phyloP scores from a whole-genome alignment of 2,329 filamentous ascomycete species.

The Scedosporium minutisporum region DNA sequence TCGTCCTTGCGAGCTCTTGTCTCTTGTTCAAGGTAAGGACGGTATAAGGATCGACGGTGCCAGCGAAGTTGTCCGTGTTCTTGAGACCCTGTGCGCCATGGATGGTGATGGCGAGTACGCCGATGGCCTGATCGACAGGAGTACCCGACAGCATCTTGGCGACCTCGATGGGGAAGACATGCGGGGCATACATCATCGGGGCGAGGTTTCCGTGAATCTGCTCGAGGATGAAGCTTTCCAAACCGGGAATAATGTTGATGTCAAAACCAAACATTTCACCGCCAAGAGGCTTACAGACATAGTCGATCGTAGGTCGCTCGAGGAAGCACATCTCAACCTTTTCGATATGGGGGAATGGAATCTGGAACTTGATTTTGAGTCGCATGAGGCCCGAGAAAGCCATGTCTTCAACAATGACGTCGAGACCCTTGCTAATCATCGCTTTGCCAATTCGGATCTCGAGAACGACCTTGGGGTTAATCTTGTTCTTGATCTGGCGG shows the following conservation, averaged over 20 bases:
- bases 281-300: slow-evolving; percentile 93
- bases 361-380: slow-evolving; percentile 93
- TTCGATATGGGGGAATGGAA: slow-evolving; percentile 92
- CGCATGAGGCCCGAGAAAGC: slow-evolving; percentile 92
- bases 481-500: slow-evolving; percentile 83
- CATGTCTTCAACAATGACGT: slow-evolving; percentile 98
- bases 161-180: slow-evolving; percentile 96
- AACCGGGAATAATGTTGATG: slow-evolving; percentile 95
- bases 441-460: slow-evolving; percentile 93
- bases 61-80: slow-evolving; percentile 89
- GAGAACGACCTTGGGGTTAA: slow-evolving; percentile 93
- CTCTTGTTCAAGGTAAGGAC: slow-evolving; percentile 77
- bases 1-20: slow-evolving; percentile 74
- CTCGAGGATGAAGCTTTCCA: slow-evolving; percentile 89
- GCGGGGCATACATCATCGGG: slow-evolving; percentile 97
- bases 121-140: slow-evolving; percentile 89
- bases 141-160: slow-evolving; percentile 96
- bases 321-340: slow-evolving; percentile 92
- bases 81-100: slow-evolving; percentile 88
- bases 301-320: slow-evolving; percentile 81
- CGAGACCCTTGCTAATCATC: slow-evolving; percentile 91
- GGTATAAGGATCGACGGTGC: slow-evolving; percentile 84
- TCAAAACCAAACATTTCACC: slow-evolving; percentile 95
- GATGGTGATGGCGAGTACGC: slow-evolving; percentile 82
- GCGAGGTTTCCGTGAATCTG: slow-evolving; percentile 89